phyloP scores from a whole-genome alignment of 164 flowering plant genomes.

The Nelumbo lutea region DNA sequence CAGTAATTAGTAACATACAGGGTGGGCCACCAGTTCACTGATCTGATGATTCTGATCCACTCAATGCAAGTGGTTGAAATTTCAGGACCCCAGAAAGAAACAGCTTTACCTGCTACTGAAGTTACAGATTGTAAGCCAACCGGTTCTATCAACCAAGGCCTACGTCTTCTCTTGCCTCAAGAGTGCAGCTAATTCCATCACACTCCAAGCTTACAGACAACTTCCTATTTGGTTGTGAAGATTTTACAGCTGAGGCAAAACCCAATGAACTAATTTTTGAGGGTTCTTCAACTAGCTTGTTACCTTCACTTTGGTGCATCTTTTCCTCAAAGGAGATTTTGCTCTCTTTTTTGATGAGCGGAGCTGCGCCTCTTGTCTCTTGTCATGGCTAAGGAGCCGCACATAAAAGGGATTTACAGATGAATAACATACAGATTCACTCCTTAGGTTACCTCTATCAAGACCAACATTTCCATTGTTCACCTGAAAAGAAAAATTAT shows the following conservation, averaged over 20 bases:
- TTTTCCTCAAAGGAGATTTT: conserved; percentile 41
- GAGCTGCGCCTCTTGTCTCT: conserved; percentile 25
- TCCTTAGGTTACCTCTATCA: conserved; percentile 27
- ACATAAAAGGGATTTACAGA: conserved; percentile 65
- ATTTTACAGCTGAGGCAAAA: conserved; percentile 19
- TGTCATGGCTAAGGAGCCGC: conserved; percentile 33
- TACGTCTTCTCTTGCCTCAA: conserved; percentile 73
- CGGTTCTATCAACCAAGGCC: conserved; percentile 36
- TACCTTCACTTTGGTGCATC: conserved; percentile 10
- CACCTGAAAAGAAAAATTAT: conserved; percentile 49
- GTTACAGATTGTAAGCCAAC: conserved; percentile 33
- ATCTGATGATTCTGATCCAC: neutral
- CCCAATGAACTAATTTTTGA: conserved; percentile 13
- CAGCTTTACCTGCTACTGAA: conserved; percentile 13
- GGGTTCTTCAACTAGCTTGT: conserved; percentile 18
- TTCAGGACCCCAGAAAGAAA: neutral
- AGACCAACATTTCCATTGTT: conserved; percentile 77
- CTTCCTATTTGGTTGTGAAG: conserved; percentile 30
- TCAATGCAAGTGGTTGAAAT: neutral
- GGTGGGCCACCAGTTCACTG: neutral
- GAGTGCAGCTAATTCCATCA: conserved; percentile 45
- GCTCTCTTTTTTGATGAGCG: conserved; percentile 49
- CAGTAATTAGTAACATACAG: neutral
- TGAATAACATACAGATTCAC: conserved; percentile 49
- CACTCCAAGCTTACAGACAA: conserved; percentile 28